Base-by-base conservation (phyloP, 768 basidiomycete species). In the Boletales sp. region DNA sequence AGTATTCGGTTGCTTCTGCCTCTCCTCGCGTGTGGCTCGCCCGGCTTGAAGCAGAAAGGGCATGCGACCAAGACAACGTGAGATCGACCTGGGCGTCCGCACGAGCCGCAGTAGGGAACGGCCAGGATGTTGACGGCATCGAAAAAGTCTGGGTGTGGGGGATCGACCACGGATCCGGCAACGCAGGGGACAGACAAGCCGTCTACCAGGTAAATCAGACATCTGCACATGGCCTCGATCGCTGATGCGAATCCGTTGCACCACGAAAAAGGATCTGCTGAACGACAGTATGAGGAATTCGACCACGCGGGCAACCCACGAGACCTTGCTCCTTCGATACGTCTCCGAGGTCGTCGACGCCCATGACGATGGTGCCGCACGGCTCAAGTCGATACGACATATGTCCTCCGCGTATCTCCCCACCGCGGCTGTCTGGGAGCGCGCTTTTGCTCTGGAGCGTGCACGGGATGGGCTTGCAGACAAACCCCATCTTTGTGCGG, bases 121-220 rank as follows among this genome's bases (percentile, higher is more conserved):
- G 43, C 35, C 35, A 45, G 1, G 60, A 67, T 30, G 5, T 44
- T 7, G n/a, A 44, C 13, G 72, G 66, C 6, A 35, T 67, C 18
- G 62, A 70, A 54, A 65, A 67, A 40, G 65, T 84, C 35, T 83
- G 83, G 83, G 59, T 73, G 40, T 83, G 81, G 82, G 80, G 81
- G 42, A 53, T 81, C 17, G 67, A 64, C 36, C 54, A 58, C 40
- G 58, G 31, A 41, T 35, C 53, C 42, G 56, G 57, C 33, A 48
- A 37, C 30, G 15, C 31, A 35, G 60, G 43, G 41, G 60, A 57
- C 41, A 59, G 56, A 47, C 50, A 52, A 44, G 52, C 48, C 15
- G 41, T 66, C 21, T 68, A 70, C 59, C 62, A 73, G 75, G 75
- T 74, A 57, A 53, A 48, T 13, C 1, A 5, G 19, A 30, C 2